Conservation (phyloP, 768 basidiomycete species). For the Kwoniella bestiolae region DNA sequence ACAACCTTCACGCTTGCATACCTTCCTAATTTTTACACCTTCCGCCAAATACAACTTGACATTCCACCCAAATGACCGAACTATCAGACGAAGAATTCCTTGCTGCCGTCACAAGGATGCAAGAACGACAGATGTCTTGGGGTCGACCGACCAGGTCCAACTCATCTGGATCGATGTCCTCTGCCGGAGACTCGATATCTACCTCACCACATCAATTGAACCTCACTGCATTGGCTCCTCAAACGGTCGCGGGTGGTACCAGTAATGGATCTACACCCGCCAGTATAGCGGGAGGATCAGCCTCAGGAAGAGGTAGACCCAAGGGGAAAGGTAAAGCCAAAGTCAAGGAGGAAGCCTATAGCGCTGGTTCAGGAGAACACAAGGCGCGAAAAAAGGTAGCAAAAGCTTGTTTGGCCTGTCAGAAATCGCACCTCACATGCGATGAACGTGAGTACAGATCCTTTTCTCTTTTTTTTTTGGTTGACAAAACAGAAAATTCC, state of each 20-base stretch:
- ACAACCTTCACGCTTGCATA: too few species aligned
- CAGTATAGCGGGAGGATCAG: conserved; percentile 8
- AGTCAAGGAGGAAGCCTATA: conserved; percentile 20
- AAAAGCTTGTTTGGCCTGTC: conserved; percentile 92
- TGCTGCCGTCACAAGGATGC: conserved; percentile 24
- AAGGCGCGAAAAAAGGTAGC: conserved; percentile 48
- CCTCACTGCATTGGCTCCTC: conserved; percentile 18
- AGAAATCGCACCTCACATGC: conserved; percentile 97
- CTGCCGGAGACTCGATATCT: conserved; percentile 14
- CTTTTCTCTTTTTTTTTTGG: background rate
- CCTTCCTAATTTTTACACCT: too few species aligned
- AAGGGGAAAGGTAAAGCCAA: conserved; percentile 20
- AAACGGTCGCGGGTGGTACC: conserved; percentile 8
- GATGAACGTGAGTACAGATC: conserved; percentile 95
- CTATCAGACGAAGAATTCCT: background rate
- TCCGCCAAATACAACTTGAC: too few species aligned
- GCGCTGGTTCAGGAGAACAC: conserved; percentile 13
- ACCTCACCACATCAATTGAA: conserved; percentile 18
- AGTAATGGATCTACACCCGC: conserved; percentile 8
- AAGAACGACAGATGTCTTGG: conserved; percentile 34
- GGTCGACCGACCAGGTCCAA: conserved; percentile 23
- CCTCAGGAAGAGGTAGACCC: conserved; percentile 15
- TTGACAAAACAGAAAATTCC: background rate
- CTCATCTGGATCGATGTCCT: conserved; percentile 32
- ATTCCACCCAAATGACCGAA: background rate